Evolutionary conservation across 257 asterid genomes (phyloP).

Genomic region (Rehmannia glutinosa): DNA sequence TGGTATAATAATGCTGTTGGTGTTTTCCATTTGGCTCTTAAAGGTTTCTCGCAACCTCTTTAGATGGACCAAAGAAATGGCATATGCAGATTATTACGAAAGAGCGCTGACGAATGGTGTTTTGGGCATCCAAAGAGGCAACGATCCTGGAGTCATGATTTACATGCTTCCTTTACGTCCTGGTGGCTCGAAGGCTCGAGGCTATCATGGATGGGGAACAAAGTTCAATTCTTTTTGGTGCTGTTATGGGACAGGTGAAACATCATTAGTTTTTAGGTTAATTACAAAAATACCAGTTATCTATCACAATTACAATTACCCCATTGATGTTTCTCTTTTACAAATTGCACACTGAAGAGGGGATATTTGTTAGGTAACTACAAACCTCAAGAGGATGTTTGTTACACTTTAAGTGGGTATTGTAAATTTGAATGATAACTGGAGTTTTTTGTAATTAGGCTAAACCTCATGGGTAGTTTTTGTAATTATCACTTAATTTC

Average conservation of each 20-base stretch:
- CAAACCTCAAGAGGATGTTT: no score
- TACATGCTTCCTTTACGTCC: constrained; percentile 86
- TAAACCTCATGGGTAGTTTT: no score
- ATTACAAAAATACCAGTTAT: not conserved
- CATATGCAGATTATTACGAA: constrained; percentile 91
- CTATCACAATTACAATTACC: not conserved
- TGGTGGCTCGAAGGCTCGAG: constrained; percentile 80
- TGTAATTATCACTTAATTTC: no score
- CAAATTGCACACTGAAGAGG: not conserved
- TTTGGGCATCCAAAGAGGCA: constrained; percentile 86
- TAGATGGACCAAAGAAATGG: constrained; percentile 81
- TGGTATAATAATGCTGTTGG: constrained; percentile 8
- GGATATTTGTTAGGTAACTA: no score
- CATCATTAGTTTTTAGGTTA: not conserved
- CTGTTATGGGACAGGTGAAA: constrained; percentile 91
- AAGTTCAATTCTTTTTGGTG: constrained; percentile 86
- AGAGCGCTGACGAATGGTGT: constrained; percentile 87
- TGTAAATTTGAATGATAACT: no score
- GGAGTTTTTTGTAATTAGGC: no score
- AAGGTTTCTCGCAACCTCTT: constrained; percentile 90
- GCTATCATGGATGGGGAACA: constrained; percentile 95
- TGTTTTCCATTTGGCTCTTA: constrained; percentile 7
- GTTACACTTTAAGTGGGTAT: no score
- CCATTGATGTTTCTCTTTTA: not conserved
- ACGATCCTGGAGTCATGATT: constrained; percentile 86